Percentiles rank a stretch among this genome's conserved stretches.
phyloP scores from a whole-genome alignment of 345 rosid species.

The Litchi chinensis region DNA sequence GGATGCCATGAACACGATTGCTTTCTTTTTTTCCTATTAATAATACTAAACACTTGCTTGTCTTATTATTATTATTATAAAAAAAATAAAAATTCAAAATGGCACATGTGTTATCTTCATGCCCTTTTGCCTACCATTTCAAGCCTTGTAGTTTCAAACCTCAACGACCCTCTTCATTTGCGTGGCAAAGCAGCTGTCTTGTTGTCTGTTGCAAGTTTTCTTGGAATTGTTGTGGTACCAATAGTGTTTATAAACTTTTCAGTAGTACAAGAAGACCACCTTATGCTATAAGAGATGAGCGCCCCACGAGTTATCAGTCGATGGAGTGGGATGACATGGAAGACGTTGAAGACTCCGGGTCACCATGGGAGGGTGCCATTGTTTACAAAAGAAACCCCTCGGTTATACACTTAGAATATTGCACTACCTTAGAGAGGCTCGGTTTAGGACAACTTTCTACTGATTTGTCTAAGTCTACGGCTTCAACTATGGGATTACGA shows the following conservation, averaged over 20 bases:
- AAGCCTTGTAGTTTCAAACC: constrained; percentile 13
- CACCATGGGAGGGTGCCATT: constrained; percentile 95
- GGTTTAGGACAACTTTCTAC: constrained; percentile 76
- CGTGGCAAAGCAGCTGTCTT: neutral
- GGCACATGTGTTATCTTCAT: constrained; percentile 42
- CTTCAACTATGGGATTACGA: constrained; percentile 81
- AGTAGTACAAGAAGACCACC: constrained; percentile 8
- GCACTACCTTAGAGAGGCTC: constrained; percentile 93
- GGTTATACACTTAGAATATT: constrained; percentile 73
- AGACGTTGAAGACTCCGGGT: constrained; percentile 48
- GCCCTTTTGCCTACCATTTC: constrained; percentile 26
- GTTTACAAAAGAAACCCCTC: constrained; percentile 73
- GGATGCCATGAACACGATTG: no score
- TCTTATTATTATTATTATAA: no score
- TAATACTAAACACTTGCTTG: no score
- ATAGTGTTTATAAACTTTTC: constrained; percentile 12
- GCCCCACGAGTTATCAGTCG: constrained; percentile 20
- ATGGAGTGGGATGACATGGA: constrained; percentile 63
- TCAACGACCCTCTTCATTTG: constrained; percentile 18
- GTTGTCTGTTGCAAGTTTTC: constrained; percentile 19
- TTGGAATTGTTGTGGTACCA: constrained; percentile 1
- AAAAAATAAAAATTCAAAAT: constrained; percentile 23
- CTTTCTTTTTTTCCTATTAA: no score
- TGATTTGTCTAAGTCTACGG: constrained; percentile 64
- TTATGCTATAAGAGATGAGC: constrained; percentile 25